These are phyloP conservation scores for Acanthamoeba divionensis DNA, from an alignment of 208 protist species.

Conservation along the genomic window DNA sequence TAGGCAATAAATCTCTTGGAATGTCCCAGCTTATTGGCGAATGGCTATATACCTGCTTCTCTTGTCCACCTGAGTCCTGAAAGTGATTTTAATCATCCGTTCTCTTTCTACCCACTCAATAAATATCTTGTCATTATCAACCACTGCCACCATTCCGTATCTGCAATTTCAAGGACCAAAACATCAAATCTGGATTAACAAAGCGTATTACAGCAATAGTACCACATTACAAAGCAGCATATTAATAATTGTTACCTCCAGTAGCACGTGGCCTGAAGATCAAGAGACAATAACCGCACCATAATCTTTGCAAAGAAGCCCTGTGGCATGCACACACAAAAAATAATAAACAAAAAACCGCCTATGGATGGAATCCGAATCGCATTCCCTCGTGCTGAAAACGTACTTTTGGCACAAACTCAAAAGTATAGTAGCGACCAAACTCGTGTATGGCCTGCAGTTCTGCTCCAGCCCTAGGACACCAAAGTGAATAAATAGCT, in stretches of 20 bases:
- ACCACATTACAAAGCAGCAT: not conserved
- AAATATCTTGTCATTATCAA: not conserved
- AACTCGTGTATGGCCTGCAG: not conserved
- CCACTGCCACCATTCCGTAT: conserved; percentile 59
- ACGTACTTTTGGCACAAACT: conserved; percentile 67
- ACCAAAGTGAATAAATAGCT: too few relatives aligned
- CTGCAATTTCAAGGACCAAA: not conserved
- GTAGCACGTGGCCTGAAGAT: conserved; percentile 56
- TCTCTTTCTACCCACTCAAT: not conserved
- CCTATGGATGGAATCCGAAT: too few relatives aligned
- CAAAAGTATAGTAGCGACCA: conserved; percentile 55
- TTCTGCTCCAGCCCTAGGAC: too few relatives aligned
- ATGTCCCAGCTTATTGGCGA: not conserved
- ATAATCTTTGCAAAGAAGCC: conserved; percentile 70
- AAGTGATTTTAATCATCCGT: conserved; percentile 6
- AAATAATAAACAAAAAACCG: too few relatives aligned
- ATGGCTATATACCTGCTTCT: not conserved
- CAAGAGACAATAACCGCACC: conserved; percentile 55
- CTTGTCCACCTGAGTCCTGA: conserved; percentile 19
- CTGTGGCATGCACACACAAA: too few relatives aligned
- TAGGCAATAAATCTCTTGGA: not conserved
- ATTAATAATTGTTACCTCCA: not conserved
- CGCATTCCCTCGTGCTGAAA: too few relatives aligned
- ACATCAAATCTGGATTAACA: not conserved
- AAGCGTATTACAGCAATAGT: not conserved